phyloP scores from a whole-genome alignment of 2,329 filamentous ascomycete genomes.

The Fusarium redolens region DNA sequence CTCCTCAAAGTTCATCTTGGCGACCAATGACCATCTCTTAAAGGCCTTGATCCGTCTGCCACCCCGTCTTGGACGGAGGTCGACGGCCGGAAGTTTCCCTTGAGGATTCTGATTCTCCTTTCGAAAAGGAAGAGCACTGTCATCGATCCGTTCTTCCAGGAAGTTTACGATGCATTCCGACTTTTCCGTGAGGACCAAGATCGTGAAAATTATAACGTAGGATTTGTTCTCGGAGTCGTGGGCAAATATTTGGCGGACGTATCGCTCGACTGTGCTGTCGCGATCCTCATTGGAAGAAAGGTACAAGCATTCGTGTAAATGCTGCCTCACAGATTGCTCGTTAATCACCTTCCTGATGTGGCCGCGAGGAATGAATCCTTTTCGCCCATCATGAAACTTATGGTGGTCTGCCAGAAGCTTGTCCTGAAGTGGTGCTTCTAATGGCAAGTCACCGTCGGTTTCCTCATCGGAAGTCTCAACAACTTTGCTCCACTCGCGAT shows the following conservation, averaged over 20 bases:
- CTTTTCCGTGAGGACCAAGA: neutral
- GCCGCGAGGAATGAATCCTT: constrained; percentile 1
- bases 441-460: neutral
- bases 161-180: neutral
- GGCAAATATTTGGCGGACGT: neutral
- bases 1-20: constrained; percentile 1
- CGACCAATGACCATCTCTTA: neutral
- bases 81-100: neutral
- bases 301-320: neutral
- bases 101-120: neutral
- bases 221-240: neutral
- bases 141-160: neutral
- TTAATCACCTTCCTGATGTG: neutral
- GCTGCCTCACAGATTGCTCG: neutral
- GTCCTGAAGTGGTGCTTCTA: neutral
- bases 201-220: constrained; percentile 1
- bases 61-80: neutral
- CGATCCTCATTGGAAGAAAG: neutral
- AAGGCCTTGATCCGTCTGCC: neutral
- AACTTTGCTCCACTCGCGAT: neutral
- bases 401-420: constrained; percentile 2
- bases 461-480: neutral
- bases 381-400: neutral
- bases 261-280: neutral
- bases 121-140: neutral